Evolutionary conservation across 495 filamentous ascomycete genomes (phyloP).

Genomic region (Penicillium cinerascens): DNA sequence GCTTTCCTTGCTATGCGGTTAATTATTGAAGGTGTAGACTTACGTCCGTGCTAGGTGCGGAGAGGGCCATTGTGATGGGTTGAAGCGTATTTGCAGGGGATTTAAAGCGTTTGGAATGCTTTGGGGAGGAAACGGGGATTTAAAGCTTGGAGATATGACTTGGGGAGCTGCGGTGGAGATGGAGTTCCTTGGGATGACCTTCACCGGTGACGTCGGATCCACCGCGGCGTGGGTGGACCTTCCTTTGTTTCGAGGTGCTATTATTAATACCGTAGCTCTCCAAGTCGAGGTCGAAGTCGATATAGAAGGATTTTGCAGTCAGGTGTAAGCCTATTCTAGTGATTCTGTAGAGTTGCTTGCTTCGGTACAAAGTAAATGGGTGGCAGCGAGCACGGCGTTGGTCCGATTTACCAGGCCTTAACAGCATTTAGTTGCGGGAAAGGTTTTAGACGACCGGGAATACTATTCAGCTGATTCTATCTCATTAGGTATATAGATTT

Average conservation of each 20-base stretch:
- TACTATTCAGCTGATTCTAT: not conserved
- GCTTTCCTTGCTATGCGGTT: not conserved
- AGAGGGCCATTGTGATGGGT: slow-evolving; percentile 34
- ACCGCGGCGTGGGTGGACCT: slow-evolving; percentile 13
- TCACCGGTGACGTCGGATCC: not conserved
- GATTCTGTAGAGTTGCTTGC: not conserved
- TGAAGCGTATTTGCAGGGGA: not conserved
- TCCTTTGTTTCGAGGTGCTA: slow-evolving; percentile 1
- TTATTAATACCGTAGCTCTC: not conserved
- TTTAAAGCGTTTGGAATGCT: not conserved
- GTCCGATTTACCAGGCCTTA: not conserved
- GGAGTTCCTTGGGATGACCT: not conserved
- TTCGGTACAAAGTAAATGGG: not conserved
- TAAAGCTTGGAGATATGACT: not conserved
- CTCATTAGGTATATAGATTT: no score
- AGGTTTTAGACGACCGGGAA: not conserved
- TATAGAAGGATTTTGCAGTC: not conserved
- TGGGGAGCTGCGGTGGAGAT: not conserved
- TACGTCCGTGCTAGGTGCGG: slow-evolving; percentile 38
- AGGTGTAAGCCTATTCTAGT: not conserved
- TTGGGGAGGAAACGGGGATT: not conserved
- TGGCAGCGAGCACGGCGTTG: not conserved
- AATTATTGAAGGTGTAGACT: slow-evolving; percentile 1
- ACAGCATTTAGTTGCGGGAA: not conserved
- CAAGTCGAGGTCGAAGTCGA: not conserved